Conservation (phyloP, 306 rosid species). For the Prunus padus region DNA sequence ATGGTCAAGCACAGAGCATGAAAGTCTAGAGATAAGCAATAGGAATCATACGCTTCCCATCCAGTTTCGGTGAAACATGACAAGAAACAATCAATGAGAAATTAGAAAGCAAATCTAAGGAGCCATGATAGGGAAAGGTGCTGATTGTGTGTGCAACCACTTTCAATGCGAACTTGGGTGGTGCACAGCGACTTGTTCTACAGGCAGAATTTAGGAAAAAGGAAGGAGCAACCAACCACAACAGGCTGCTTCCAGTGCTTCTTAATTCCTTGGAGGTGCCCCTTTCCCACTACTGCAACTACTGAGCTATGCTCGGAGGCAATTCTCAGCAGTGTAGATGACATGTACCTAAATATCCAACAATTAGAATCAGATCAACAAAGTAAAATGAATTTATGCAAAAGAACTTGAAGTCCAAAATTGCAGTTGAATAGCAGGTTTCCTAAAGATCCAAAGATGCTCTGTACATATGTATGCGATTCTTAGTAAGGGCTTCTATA, state of each 20-base stretch:
- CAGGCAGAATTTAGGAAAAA: not conserved
- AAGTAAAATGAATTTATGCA: not conserved
- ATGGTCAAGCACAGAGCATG: not conserved
- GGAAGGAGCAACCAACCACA: slow-evolving; percentile 46
- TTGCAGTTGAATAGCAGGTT: not conserved
- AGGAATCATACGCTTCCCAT: not conserved
- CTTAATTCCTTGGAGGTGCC: slow-evolving; percentile 86
- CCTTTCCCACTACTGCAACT: slow-evolving; percentile 95
- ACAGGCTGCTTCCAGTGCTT: slow-evolving; percentile 89
- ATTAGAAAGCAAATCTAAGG: not conserved
- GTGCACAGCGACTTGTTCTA: not conserved
- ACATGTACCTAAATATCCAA: slow-evolving; percentile 68
- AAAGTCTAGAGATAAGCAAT: not conserved
- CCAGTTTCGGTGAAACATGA: not conserved
- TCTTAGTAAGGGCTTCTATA: not conserved
- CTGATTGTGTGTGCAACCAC: not conserved
- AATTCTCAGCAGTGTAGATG: slow-evolving; percentile 58
- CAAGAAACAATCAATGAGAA: slow-evolving; percentile 5
- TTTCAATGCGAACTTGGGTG: not conserved
- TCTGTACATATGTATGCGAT: not conserved
- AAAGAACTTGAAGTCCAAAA: not conserved
- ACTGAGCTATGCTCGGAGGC: slow-evolving; percentile 65
- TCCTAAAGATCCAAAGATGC: not conserved
- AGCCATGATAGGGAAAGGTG: not conserved
- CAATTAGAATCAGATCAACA: slow-evolving; percentile 9